Conservation (phyloP, 2,329 filamentous ascomycete species). For the Neonectria faginata region DNA sequence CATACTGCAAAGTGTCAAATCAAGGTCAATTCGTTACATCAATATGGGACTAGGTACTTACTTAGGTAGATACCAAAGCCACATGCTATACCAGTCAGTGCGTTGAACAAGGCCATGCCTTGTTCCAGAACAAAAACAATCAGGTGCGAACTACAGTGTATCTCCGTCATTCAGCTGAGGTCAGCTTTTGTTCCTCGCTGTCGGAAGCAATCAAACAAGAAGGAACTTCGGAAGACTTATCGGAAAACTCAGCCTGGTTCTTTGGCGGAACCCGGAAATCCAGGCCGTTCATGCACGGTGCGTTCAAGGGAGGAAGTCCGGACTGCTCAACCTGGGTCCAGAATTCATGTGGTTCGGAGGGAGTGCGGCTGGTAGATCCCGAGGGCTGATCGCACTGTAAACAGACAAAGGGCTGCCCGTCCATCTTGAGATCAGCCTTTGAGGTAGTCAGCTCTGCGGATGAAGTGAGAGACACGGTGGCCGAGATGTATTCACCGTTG, state of each 20-base stretch:
- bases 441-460: neutral
- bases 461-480: neutral
- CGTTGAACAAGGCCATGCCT: neutral
- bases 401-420: neutral
- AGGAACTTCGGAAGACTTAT: neutral
- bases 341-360: neutral
- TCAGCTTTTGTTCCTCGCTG: neutral
- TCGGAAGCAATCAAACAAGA: neutral
- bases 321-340: neutral
- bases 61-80: no score
- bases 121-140: neutral
- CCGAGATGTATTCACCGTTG: neutral
- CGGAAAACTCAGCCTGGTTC: neutral
- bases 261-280: neutral
- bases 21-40: conserved; percentile 17
- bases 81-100: no score
- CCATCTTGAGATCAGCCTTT: neutral
- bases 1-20: conserved; percentile 18
- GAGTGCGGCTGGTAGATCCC: neutral
- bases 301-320: neutral
- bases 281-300: neutral
- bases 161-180: neutral
- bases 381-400: neutral
- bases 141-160: neutral
- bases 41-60: neutral